These are phyloP conservation scores for Camelina laxa DNA, from an alignment of 345 rosid species.

Conservation along the genomic window DNA sequence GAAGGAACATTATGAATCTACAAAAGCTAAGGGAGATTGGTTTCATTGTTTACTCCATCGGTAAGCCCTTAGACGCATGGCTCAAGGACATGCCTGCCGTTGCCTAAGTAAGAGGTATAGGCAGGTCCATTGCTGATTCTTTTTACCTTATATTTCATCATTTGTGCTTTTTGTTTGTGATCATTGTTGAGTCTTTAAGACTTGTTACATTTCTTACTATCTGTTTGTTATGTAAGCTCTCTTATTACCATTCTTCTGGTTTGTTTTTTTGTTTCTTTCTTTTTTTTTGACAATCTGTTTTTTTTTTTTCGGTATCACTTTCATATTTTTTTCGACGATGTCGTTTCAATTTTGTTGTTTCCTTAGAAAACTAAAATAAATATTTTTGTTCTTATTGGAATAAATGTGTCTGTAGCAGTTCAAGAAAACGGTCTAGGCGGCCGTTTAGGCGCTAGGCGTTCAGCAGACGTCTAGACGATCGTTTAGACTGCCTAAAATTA, in stretches of 20 bases:
- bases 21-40: conserved; percentile 74
- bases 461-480: too few species aligned
- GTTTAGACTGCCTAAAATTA: too few species aligned
- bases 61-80: conserved; percentile 44
- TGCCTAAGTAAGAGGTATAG: conserved; percentile 7
- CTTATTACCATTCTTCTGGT: conserved; percentile 14
- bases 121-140: conserved; percentile 5
- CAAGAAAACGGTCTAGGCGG: too few species aligned
- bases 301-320: not conserved
- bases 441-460: too few species aligned
- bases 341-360: conserved; percentile 26
- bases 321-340: not conserved
- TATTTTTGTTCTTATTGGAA: not conserved
- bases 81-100: conserved; percentile 46
- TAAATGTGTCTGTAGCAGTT: too few species aligned
- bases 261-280: not conserved
- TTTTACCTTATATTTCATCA: conserved; percentile 3
- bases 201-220: conserved; percentile 12
- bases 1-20: conserved; percentile 62
- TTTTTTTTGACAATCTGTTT: not conserved
- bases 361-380: not conserved
- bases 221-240: conserved; percentile 18
- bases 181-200: conserved; percentile 13
- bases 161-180: conserved; percentile 4
- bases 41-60: conserved; percentile 68